These are phyloP conservation scores for Debaryomyces fabryi DNA, from an alignment of 1,139 yeast genomes.

Conservation along the genomic window DNA sequence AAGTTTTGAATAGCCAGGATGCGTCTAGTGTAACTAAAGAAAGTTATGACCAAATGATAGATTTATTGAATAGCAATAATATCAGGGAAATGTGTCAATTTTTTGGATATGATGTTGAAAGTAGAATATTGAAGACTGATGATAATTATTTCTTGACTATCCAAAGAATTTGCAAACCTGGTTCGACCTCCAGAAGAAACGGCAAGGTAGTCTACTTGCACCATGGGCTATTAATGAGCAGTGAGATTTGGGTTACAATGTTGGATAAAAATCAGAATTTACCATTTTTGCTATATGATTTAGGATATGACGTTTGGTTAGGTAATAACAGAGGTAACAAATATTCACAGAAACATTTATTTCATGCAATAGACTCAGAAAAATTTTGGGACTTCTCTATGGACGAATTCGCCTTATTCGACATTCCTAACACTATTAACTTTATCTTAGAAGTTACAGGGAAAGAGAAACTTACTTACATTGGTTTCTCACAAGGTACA, in stretches of 20 bases:
- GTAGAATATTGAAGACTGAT: conserved; percentile 41
- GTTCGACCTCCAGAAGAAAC: conserved; percentile 14
- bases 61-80: conserved; percentile 33
- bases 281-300: conserved; percentile 75
- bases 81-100: conserved; percentile 39
- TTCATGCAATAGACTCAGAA: conserved; percentile 38
- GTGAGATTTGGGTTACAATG: conserved; percentile 87
- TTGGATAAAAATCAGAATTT: conserved; percentile 61
- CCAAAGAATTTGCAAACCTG: conserved; percentile 27
- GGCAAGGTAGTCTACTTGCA: conserved; percentile 75
- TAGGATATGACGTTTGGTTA: conserved; percentile 90
- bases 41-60: conserved; percentile 33
- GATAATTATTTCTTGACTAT: conserved; percentile 44
- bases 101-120: conserved; percentile 45
- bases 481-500: conserved; percentile 91
- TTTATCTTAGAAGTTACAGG: conserved; percentile 34
- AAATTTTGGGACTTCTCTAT: conserved; percentile 50
- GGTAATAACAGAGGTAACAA: conserved; percentile 92
- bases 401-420: conserved; percentile 52
- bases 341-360: conserved; percentile 60
- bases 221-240: conserved; percentile 89
- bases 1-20: conserved; percentile 7
- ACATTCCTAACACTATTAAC: conserved; percentile 48
- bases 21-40: conserved; percentile 19
- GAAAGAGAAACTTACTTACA: conserved; percentile 54